A percentile compares a stretch with the other conserved stretches of the same genome.
These are phyloP conservation scores for Suhomyces yuchorum DNA, from an alignment of 1,139 yeast genomes.

Conservation along the genomic window DNA sequence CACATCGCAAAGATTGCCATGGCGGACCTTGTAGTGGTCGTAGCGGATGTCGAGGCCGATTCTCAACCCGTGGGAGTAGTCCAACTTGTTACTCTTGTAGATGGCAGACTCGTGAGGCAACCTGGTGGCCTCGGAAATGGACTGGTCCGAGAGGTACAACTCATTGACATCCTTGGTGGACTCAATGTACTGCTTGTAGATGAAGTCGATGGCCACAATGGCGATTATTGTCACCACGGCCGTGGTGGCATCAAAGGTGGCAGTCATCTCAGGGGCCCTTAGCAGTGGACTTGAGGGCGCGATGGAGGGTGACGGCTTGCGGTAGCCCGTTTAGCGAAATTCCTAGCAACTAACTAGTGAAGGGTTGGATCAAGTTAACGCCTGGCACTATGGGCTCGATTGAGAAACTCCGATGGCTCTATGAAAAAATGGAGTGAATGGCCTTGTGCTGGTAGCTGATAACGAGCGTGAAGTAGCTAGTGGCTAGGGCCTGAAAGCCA, in stretches of 20 bases:
- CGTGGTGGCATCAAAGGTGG: conserved; percentile 15
- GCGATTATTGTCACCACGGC: conserved; percentile 23
- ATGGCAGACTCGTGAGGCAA: conserved; percentile 61
- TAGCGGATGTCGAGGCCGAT: conserved; percentile 67
- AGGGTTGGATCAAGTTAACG: no score
- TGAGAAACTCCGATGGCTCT: no score
- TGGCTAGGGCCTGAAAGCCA: no score
- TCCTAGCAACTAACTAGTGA: no score
- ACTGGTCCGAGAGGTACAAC: conserved; percentile 60
- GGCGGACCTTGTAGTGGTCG: conserved; percentile 62
- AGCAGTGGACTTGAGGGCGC: background rate
- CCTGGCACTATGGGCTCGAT: no score
- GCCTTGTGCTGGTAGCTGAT: no score
- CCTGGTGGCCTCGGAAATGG: conserved; percentile 58
- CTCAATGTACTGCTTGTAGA: conserved; percentile 29
- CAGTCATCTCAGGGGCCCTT: background rate
- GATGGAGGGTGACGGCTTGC: background rate
- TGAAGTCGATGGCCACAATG: conserved; percentile 22
- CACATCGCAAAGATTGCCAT: conserved; percentile 68
- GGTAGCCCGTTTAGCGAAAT: no score
- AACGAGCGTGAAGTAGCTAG: no score
- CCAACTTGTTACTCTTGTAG: conserved; percentile 64
- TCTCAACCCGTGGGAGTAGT: conserved; percentile 54
- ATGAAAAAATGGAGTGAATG: no score
- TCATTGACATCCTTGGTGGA: conserved; percentile 54